phyloP scores from a whole-genome alignment of 1,139 yeast species.

The Scheffersomyces titani region DNA sequence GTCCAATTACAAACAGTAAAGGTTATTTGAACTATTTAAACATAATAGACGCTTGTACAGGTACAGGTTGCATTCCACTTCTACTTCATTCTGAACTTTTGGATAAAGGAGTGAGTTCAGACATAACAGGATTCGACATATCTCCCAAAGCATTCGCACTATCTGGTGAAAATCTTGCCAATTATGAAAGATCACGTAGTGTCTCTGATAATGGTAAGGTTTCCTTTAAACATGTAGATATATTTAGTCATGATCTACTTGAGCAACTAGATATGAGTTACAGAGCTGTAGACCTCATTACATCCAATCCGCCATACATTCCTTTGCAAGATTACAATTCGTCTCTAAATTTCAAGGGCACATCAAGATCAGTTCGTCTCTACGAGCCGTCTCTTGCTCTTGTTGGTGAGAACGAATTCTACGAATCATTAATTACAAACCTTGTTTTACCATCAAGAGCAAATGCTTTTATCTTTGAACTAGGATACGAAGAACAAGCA shows the following conservation, averaged over 20 bases:
- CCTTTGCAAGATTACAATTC: slow-evolving; percentile 45
- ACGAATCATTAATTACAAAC: slow-evolving; percentile 51
- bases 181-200: background rate
- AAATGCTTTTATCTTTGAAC: slow-evolving; percentile 43
- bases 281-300: slow-evolving; percentile 47
- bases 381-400: slow-evolving; percentile 82
- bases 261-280: background rate
- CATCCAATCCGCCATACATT: slow-evolving; percentile 91
- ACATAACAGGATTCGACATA: slow-evolving; percentile 46
- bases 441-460: slow-evolving; percentile 40
- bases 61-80: slow-evolving; percentile 85
- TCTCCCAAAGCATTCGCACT: slow-evolving; percentile 55
- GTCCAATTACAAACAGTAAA: slow-evolving; percentile 2
- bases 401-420: slow-evolving; percentile 74
- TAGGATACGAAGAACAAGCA: slow-evolving; percentile 41
- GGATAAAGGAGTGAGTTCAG: background rate
- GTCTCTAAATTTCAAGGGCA: slow-evolving; percentile 31
- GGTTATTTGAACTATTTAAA: slow-evolving; percentile 11
- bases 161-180: slow-evolving; percentile 45
- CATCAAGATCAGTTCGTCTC: slow-evolving; percentile 60
- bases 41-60: slow-evolving; percentile 80
- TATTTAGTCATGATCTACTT: slow-evolving; percentile 4
- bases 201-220: background rate
- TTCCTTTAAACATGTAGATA: slow-evolving; percentile 11
- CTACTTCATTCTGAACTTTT: slow-evolving; percentile 20